Conservation (phyloP, 495 filamentous ascomycete genomes). For the Aspergillus cavernicola region DNA sequence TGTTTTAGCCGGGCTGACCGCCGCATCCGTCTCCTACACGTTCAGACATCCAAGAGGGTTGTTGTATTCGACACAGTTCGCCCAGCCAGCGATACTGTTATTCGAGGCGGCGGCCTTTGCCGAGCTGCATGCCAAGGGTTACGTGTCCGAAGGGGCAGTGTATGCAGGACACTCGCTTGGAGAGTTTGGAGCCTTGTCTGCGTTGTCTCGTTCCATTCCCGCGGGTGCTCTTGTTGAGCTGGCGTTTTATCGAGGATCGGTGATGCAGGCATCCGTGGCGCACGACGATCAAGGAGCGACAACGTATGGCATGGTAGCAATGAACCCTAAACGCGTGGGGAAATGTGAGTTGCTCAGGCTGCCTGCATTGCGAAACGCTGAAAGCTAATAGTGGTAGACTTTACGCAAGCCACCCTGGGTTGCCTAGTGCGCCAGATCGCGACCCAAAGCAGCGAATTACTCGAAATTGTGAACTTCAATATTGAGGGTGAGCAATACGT, state of each 20-base stretch:
- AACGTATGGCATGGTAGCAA: conserved; percentile 39
- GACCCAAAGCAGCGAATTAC: conserved; percentile 17
- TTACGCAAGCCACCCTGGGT: conserved; percentile 21
- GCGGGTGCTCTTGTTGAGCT: conserved; percentile 25
- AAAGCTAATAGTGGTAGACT: conserved; percentile 9
- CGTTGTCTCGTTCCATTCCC: conserved; percentile 25
- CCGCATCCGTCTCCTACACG: conserved; percentile 27
- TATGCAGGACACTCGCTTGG: conserved; percentile 45
- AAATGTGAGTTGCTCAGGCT: conserved; percentile 13
- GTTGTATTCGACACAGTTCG: conserved; percentile 39
- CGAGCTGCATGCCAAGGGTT: conserved; percentile 27
- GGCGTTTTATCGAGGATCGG: conserved; percentile 42
- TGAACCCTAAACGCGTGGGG: conserved; percentile 34
- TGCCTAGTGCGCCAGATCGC: conserved; percentile 23
- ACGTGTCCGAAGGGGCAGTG: conserved; percentile 20
- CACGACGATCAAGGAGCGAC: conserved; percentile 25
- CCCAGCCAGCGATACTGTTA: conserved; percentile 37
- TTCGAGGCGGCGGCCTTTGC: conserved; percentile 34
- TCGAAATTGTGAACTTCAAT: conserved; percentile 45
- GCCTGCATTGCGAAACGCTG: too few species aligned
- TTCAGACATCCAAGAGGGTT: conserved; percentile 30
- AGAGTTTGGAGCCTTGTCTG: conserved; percentile 35
- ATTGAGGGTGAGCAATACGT: conserved; percentile 39
- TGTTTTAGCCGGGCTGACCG: conserved; percentile 22
- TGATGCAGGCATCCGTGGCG: conserved; percentile 37